Evolutionary conservation across 2,329 filamentous ascomycete genomes (phyloP).

Genomic region (Epicoccum nigrum): DNA sequence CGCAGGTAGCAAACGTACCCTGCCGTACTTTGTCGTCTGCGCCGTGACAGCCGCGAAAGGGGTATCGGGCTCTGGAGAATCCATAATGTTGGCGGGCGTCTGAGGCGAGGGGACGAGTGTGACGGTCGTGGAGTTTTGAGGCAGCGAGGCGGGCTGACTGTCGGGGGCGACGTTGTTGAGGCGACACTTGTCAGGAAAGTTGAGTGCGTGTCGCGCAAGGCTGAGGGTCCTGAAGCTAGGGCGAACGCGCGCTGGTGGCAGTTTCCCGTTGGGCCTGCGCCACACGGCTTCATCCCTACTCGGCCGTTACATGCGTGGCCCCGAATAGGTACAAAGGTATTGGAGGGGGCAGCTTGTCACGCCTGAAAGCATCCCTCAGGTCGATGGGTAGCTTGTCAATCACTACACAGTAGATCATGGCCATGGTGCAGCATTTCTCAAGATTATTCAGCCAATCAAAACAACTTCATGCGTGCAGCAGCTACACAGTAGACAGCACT

Average conservation of each 20-base stretch:
- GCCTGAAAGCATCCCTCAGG: too few relatives aligned
- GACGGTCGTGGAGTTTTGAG: constrained; percentile 1
- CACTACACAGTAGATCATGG: too few relatives aligned
- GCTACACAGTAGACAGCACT: too few relatives aligned
- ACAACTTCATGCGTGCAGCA: background rate
- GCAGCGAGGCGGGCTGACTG: constrained; percentile 1
- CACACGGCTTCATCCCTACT: background rate
- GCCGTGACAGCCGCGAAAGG: constrained; percentile 88
- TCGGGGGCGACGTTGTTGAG: constrained; percentile 31
- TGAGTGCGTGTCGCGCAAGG: constrained; percentile 14
- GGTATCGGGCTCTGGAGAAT: constrained; percentile 86
- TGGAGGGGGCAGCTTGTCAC: too few relatives aligned
- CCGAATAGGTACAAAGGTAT: too few relatives aligned
- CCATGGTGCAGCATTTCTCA: background rate
- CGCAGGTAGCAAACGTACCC: constrained; percentile 60
- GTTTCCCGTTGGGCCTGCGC: background rate
- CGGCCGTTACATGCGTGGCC: background rate
- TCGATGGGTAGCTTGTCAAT: too few relatives aligned
- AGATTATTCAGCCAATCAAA: background rate
- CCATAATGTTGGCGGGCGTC: constrained; percentile 62
- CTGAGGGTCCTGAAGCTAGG: constrained; percentile 12
- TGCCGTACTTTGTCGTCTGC: constrained; percentile 77
- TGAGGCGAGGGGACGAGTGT: background rate
- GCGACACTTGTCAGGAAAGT: constrained; percentile 33
- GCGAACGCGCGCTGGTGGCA: constrained; percentile 16